phyloP scores from a whole-genome alignment of 805 yeast species.

The Ogataea nonfermentans region DNA sequence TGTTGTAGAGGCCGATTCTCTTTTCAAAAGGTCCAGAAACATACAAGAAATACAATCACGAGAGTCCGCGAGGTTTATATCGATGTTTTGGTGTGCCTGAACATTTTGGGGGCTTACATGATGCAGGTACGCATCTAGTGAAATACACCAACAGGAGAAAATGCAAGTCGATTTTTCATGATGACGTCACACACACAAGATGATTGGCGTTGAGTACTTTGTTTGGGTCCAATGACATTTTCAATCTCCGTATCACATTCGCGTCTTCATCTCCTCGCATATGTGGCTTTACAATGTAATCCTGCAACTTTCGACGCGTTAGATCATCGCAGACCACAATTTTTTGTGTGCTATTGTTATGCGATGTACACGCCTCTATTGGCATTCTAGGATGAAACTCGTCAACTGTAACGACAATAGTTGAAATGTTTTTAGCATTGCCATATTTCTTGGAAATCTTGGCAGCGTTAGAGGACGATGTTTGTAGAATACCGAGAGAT shows the following conservation, averaged over 20 bases:
- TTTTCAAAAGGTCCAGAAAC: conserved; percentile 9
- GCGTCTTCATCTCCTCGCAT: not conserved
- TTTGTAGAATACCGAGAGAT: conserved; percentile 1
- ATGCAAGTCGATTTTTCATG: not conserved
- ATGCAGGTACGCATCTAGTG: conserved; percentile 4
- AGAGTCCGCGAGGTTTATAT: not conserved
- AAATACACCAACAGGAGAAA: not conserved
- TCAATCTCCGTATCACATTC: conserved; percentile 16
- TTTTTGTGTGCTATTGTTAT: not conserved
- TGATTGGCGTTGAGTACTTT: conserved; percentile 11
- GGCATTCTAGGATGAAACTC: not conserved
- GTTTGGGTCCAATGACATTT: conserved; percentile 17
- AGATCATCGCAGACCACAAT: conserved; percentile 5
- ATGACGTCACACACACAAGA: conserved; percentile 5
- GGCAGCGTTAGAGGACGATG: not conserved
- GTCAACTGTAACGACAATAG: not conserved
- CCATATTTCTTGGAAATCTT: not conserved
- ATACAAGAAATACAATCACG: not conserved
- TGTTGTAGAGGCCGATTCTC: conserved; percentile 13
- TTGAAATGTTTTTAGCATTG: not conserved
- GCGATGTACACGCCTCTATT: not conserved
- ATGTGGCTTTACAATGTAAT: not conserved
- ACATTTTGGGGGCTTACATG: not conserved
- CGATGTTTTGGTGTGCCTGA: not conserved
- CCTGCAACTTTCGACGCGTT: not conserved